Evolutionary conservation across 208 protist genomes (phyloP).

Genomic region (Tritrichomonas musculus): DNA sequence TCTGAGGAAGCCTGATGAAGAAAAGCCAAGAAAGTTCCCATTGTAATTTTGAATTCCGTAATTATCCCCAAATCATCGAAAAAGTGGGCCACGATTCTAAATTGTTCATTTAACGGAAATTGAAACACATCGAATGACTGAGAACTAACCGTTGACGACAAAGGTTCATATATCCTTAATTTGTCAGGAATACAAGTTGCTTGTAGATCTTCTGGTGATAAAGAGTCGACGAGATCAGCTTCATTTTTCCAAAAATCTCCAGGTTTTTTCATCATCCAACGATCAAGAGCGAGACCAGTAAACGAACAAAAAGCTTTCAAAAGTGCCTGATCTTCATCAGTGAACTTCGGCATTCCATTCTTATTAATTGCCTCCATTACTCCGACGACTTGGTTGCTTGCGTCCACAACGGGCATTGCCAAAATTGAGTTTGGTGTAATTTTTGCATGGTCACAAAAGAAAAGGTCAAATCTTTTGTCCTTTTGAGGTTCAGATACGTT

Average conservation of each 20-base stretch:
- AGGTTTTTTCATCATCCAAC: neutral
- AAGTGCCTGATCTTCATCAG: neutral
- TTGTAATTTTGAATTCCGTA: neutral
- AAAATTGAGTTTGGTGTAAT: neutral
- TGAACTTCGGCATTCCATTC: neutral
- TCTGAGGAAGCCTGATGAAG: neutral
- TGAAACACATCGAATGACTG: neutral
- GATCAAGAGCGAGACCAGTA: neutral
- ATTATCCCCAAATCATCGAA: neutral
- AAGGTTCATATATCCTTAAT: neutral
- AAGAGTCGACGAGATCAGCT: neutral
- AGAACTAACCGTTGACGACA: neutral
- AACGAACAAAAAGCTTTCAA: neutral
- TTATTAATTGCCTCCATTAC: neutral
- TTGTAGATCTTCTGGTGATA: neutral
- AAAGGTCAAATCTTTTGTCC: neutral
- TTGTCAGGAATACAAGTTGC: neutral
- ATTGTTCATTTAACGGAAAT: constrained; percentile 3
- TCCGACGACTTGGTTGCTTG: neutral
- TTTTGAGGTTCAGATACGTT: neutral
- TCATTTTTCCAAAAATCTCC: neutral
- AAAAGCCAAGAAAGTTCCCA: neutral
- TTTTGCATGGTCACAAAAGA: neutral
- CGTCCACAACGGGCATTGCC: neutral
- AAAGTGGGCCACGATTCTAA: neutral